phyloP scores from a whole-genome alignment of 306 rosid genomes.

The Sechiopsis laciniata region DNA sequence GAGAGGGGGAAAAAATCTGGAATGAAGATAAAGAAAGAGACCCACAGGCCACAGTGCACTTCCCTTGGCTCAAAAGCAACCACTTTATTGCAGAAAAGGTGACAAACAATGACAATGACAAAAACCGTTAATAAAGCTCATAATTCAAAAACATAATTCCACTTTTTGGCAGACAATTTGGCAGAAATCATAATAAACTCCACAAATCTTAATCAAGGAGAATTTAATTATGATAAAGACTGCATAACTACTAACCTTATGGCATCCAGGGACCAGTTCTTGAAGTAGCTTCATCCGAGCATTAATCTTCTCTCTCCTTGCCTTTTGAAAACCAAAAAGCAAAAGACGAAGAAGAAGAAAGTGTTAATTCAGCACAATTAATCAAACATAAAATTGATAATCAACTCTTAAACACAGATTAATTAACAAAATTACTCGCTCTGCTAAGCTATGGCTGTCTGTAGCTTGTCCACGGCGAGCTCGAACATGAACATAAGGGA shows the following conservation, averaged over 20 bases:
- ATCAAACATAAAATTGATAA: not conserved
- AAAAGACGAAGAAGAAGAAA: not conserved
- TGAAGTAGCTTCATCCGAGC: constrained; percentile 93
- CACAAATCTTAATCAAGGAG: constrained; percentile 30
- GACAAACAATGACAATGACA: constrained; percentile 34
- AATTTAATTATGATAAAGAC: constrained; percentile 31
- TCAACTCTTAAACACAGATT: constrained; percentile 24
- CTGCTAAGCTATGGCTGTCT: constrained; percentile 97
- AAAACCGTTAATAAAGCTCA: constrained; percentile 33
- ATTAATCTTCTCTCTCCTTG: constrained; percentile 99
- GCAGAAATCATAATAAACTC: constrained; percentile 32
- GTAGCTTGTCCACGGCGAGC: constrained; percentile 99
- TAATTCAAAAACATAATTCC: constrained; percentile 34
- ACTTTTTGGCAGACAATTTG: constrained; percentile 52
- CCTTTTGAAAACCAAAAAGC: constrained; percentile 34
- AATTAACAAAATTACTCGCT: constrained; percentile 60
- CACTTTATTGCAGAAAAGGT: constrained; percentile 41
- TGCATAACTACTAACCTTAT: constrained; percentile 55
- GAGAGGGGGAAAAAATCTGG: constrained; percentile 3
- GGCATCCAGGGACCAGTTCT: constrained; percentile 99
- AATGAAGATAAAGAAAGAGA: constrained; percentile 20
- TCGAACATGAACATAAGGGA: constrained; percentile 91
- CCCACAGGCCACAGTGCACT: constrained; percentile 37
- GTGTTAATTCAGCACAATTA: not conserved
- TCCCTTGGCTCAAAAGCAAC: constrained; percentile 54